A percentile compares a stretch with the other conserved stretches of the same genome.
Evolutionary conservation across 768 basidiomycete species (phyloP).

Genomic region (Trametes meyenii): DNA sequence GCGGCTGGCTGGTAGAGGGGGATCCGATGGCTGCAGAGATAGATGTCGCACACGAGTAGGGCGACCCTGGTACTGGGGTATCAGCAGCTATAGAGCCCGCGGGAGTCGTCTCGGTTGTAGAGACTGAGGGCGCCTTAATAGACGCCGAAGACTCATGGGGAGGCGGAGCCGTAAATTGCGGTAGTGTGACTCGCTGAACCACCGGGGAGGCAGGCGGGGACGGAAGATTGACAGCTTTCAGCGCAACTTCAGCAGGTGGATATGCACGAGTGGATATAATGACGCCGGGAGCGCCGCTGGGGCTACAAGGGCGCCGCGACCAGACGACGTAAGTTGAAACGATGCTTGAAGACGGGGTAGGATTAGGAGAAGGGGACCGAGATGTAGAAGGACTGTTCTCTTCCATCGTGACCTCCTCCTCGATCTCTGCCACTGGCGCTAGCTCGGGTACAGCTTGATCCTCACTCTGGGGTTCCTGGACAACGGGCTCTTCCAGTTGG

Average conservation of each 20-base stretch:
- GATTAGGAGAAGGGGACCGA: conserved; percentile 12
- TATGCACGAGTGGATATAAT: conserved; percentile 68
- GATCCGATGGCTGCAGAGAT: conserved; percentile 41
- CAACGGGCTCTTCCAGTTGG: background rate
- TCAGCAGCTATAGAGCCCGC: conserved; percentile 53
- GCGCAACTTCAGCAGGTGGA: conserved; percentile 62
- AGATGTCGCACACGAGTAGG: conserved; percentile 62
- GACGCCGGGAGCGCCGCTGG: conserved; percentile 64
- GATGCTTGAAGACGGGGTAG: conserved; percentile 13
- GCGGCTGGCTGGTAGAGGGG: conserved; percentile 9
- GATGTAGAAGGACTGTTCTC: conserved; percentile 6
- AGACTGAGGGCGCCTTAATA: conserved; percentile 46
- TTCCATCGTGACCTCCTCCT: background rate
- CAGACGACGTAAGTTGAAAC: conserved; percentile 60
- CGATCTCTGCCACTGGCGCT: background rate
- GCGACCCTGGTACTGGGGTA: conserved; percentile 54
- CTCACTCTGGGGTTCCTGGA: background rate
- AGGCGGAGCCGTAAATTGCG: background rate
- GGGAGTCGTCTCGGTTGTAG: conserved; percentile 53
- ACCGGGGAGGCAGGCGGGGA: conserved; percentile 47
- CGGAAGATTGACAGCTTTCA: conserved; percentile 53
- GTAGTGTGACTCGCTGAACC: conserved; percentile 13
- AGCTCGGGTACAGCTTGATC: background rate
- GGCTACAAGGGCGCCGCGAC: conserved; percentile 71
- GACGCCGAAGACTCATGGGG: conserved; percentile 27